Base-by-base conservation (phyloP, 345 rosid genomes). In the Angophora floribunda region DNA sequence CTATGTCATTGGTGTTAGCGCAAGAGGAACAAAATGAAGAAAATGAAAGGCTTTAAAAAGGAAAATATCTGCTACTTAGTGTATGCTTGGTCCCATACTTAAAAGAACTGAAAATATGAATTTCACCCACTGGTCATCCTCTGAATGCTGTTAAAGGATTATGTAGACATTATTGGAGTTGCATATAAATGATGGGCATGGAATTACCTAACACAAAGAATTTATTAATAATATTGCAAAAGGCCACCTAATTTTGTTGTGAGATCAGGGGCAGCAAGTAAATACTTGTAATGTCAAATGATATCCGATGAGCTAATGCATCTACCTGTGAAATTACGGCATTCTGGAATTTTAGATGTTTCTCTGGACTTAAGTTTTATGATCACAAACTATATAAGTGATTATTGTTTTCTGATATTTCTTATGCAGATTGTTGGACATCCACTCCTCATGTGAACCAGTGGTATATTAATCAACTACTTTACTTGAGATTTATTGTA, bases 371-470 rank as follows among this genome's bases (percentile, higher is more conserved):
- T 70, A 17, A 70, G 49, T 36, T 36, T 75, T 75, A 36, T 36
- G 82, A 75, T 19, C 82, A 36, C 82, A 75, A 70, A 9, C 49
- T 21, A 75, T 36, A 9, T 36, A 19, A 75, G 13, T 32, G 10
- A 67, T 67, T 32, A 67, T 32, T 8, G 9, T 67, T 67, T 4
- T 67, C 53, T 86, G 53, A 36, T 63, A 11, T 87, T 87, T 91
- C 6, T 91, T 90, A 91, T 90, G 88, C 94, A 96, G 99, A 89
- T 92, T 97, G 99, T 93, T 98, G 99, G 99, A 92, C 86, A 67
- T 91, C 92, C 22, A 95, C 98, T 86, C 91, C 96, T 50, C 97
- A 94, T 88, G 92, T 98, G 90, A 95, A 94, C 88, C 91, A 94
- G 87, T 98, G 99, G 99, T 96, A 95, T 52, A 47, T 53, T 32